Evolutionary conservation across 371 early-diverging fungal genomes (phyloP).

Genomic region (Mycotypha africana): DNA sequence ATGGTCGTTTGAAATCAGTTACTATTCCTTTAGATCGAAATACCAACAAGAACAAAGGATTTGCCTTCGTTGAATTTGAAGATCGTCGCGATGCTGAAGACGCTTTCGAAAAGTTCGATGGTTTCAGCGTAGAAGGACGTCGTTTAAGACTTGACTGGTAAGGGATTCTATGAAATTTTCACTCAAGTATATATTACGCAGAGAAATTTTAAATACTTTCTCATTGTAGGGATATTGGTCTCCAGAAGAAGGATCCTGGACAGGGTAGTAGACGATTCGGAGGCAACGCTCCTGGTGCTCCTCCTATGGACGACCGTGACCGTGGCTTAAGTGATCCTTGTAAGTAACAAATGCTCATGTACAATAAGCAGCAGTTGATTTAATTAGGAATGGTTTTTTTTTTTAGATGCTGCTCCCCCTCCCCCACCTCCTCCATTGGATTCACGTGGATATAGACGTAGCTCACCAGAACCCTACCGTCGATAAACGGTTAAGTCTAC

Average conservation of each 20-base stretch:
- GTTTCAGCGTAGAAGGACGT: constrained; percentile 67
- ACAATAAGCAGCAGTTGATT: too few species aligned
- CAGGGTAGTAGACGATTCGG: constrained; percentile 19
- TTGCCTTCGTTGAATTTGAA: constrained; percentile 74
- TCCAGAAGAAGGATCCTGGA: constrained; percentile 58
- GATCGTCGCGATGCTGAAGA: constrained; percentile 75
- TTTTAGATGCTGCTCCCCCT: constrained; percentile 18
- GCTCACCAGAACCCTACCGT: constrained; percentile 34
- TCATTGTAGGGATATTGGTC: constrained; percentile 55
- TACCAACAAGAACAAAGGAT: constrained; percentile 77
- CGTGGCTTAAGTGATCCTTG: constrained; percentile 21
- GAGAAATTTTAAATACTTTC: neutral
- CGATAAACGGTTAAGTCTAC: too few species aligned
- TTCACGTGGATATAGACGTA: constrained; percentile 35
- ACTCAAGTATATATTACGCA: neutral
- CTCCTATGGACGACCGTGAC: constrained; percentile 26
- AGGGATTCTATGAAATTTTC: neutral
- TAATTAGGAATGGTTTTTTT: too few species aligned
- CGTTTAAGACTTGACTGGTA: constrained; percentile 74
- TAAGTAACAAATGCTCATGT: too few species aligned
- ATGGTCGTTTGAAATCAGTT: constrained; percentile 59
- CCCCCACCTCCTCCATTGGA: constrained; percentile 30
- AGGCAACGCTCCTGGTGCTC: constrained; percentile 11
- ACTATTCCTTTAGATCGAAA: constrained; percentile 68
- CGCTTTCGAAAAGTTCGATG: constrained; percentile 69